A percentile compares a stretch with the other conserved stretches of the same genome.
Conservation (phyloP, 2,329 filamentous ascomycete species). For the Aspergillus novoparasiticus region DNA sequence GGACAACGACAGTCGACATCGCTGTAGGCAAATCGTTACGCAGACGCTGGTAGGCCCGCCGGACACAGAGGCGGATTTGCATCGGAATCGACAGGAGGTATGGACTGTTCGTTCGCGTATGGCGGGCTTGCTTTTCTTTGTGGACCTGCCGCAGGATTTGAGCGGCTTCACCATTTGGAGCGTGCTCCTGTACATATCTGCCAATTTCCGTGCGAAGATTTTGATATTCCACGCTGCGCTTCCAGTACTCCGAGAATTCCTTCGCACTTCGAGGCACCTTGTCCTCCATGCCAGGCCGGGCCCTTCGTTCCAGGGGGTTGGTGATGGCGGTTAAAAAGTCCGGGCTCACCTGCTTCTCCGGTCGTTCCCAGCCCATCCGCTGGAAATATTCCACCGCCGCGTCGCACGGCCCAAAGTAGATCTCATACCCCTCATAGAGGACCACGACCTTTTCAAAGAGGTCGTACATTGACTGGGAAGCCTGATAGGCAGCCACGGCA, state of each 20-base stretch:
- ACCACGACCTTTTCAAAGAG: slow-evolving; percentile 70
- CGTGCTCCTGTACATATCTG: not conserved
- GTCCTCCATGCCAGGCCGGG: slow-evolving; percentile 59
- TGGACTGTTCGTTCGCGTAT: slow-evolving; percentile 66
- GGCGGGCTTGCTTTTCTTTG: slow-evolving; percentile 34
- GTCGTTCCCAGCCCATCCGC: slow-evolving; percentile 66
- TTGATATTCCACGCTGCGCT: slow-evolving; percentile 51
- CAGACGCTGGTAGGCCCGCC: slow-evolving; percentile 74
- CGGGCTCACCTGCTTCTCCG: slow-evolving; percentile 64
- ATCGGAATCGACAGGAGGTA: slow-evolving; percentile 75
- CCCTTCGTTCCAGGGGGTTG: slow-evolving; percentile 59
- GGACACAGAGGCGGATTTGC: slow-evolving; percentile 75
- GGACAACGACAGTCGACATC: slow-evolving; percentile 63
- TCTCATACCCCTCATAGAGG: slow-evolving; percentile 71
- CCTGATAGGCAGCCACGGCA: slow-evolving; percentile 55
- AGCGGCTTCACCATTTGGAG: not conserved
- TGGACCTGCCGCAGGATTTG: not conserved
- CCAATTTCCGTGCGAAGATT: slow-evolving; percentile 36
- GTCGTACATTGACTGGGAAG: slow-evolving; percentile 42
- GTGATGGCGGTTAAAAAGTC: slow-evolving; percentile 71
- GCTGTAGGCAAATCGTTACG: slow-evolving; percentile 72
- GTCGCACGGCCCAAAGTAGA: slow-evolving; percentile 67
- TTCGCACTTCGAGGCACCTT: slow-evolving; percentile 66
- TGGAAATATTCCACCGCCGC: slow-evolving; percentile 67
- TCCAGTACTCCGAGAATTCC: slow-evolving; percentile 63